Evolutionary conservation across 495 filamentous ascomycete genomes (phyloP).

Genomic region (Aspergillus bridgeri): DNA sequence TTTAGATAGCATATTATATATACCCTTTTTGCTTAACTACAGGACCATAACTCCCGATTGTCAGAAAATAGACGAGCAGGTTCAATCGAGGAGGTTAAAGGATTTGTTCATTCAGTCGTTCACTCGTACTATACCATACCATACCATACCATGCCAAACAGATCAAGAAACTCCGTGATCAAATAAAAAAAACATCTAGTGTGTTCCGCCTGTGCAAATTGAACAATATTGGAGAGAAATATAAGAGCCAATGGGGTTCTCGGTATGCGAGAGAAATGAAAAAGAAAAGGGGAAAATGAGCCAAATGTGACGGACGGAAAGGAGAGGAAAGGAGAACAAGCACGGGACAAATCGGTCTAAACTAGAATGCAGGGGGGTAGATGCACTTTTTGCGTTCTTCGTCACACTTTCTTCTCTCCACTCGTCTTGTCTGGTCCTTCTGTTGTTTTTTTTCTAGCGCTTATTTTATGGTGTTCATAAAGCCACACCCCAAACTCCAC

Average conservation of each 20-base stretch:
- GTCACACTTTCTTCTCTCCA: neutral
- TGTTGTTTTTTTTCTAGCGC: neutral
- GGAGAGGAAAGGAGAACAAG: slow-evolving; percentile 4
- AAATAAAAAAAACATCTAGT: neutral
- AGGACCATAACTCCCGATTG: neutral
- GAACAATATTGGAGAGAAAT: neutral
- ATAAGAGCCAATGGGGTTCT: neutral
- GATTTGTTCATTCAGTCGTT: slow-evolving; percentile 41
- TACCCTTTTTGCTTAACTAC: neutral
- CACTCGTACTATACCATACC: slow-evolving; percentile 33
- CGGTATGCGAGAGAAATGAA: neutral
- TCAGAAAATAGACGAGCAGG: neutral
- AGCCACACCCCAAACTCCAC: slow-evolving; percentile 87
- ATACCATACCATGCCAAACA: slow-evolving; percentile 1
- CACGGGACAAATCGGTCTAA: slow-evolving; percentile 3
- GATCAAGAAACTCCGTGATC: slow-evolving; percentile 1
- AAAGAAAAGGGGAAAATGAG: slow-evolving; percentile 8
- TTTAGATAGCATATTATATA: neutral
- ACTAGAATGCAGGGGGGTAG: slow-evolving; percentile 11
- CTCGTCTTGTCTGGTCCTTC: neutral
- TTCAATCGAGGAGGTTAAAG: slow-evolving; percentile 1
- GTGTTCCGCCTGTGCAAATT: neutral
- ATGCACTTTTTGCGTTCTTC: slow-evolving; percentile 2
- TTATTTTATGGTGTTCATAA: slow-evolving; percentile 38
- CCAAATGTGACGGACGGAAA: slow-evolving; percentile 1